Evolutionary conservation across 2,329 filamentous ascomycete species (phyloP).

Genomic region (Eutypella sp.): DNA sequence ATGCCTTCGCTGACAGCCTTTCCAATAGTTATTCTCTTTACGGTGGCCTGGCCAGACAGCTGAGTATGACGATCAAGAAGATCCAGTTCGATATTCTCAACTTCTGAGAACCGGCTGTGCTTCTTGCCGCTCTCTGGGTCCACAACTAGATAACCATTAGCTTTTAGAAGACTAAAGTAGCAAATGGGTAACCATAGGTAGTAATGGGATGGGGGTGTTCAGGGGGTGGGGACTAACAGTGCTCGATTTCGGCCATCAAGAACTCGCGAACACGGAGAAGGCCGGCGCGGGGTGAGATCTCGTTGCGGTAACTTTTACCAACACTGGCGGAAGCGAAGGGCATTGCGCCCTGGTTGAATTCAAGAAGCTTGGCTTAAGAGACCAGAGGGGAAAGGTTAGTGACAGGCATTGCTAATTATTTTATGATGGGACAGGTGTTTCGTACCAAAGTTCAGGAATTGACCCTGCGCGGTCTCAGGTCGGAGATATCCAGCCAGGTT

Average conservation of each 20-base stretch:
- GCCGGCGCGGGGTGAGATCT: constrained; percentile 90
- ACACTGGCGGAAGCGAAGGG: constrained; percentile 96
- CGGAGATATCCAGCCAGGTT: constrained; percentile 81
- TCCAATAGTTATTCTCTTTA: constrained; percentile 71
- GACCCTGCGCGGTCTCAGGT: constrained; percentile 95
- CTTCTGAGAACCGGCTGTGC: constrained; percentile 80
- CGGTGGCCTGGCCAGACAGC: constrained; percentile 75
- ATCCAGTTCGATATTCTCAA: constrained; percentile 76
- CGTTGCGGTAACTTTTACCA: constrained; percentile 96
- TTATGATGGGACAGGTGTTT: not conserved
- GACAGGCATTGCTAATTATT: not conserved
- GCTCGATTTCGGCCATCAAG: constrained; percentile 98
- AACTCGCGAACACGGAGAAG: constrained; percentile 94
- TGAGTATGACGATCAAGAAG: constrained; percentile 84
- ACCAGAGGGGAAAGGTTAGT: not conserved
- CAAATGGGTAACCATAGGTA: not conserved
- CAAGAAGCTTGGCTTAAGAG: constrained; percentile 69
- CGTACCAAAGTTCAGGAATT: constrained; percentile 87
- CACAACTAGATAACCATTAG: constrained; percentile 45
- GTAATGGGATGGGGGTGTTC: not conserved
- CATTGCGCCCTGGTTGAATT: constrained; percentile 93
- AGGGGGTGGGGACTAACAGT: constrained; percentile 42
- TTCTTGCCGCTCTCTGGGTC: constrained; percentile 94
- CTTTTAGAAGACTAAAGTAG: not conserved
- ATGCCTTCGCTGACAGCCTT: constrained; percentile 77